Evolutionary conservation across 208 protist genomes (phyloP).

Genomic region (Acanthamoeba rhysodes): DNA sequence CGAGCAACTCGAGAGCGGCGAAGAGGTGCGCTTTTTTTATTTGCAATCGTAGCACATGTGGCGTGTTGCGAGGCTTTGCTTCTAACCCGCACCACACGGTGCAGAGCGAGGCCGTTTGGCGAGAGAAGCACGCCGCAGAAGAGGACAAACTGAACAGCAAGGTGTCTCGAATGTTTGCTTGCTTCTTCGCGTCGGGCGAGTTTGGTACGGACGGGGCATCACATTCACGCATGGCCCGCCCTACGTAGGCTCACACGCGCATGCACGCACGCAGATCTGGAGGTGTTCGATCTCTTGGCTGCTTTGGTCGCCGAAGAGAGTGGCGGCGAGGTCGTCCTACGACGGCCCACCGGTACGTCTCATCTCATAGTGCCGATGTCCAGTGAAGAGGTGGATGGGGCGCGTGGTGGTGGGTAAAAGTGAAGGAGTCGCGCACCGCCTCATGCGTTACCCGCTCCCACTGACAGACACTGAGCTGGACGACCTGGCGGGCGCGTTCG

Average conservation of each 20-base stretch:
- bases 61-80: too few species aligned
- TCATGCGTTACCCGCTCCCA: neutral
- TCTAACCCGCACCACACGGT: neutral
- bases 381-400: neutral
- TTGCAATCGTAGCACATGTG: too few species aligned
- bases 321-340: neutral
- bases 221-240: neutral
- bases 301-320: neutral
- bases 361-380: neutral
- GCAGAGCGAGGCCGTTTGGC: neutral
- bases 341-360: neutral
- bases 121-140: neutral
- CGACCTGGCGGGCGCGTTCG: neutral
- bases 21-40: neutral
- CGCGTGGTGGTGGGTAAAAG: neutral
- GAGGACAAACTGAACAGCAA: neutral
- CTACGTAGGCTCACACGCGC: neutral
- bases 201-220: neutral
- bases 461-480: neutral
- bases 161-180: neutral
- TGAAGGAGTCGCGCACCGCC: neutral
- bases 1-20: neutral
- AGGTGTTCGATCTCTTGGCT: neutral
- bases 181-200: conserved; percentile 9
- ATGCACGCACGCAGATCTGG: neutral